These are phyloP conservation scores for Hydnum rufescens DNA, from an alignment of 768 basidiomycete genomes.

Conservation along the genomic window DNA sequence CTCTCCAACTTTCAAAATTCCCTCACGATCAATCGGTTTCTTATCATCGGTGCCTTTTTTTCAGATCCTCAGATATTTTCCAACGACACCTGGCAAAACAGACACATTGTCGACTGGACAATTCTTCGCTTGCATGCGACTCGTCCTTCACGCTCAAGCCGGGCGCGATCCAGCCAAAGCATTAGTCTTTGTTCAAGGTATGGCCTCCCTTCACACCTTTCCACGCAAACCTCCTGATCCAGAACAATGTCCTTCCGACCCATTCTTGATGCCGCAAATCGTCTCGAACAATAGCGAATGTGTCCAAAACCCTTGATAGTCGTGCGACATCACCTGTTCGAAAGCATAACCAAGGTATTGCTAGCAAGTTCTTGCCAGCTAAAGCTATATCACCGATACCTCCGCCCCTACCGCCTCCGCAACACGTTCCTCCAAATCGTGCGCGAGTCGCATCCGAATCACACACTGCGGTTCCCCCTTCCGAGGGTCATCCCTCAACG, in stretches of 20 bases:
- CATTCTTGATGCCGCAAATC: background rate
- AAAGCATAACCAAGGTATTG: background rate
- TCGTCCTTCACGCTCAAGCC: constrained; percentile 9
- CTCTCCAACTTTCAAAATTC: background rate
- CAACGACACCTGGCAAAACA: background rate
- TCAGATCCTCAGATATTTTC: constrained; percentile 10
- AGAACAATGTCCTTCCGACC: background rate
- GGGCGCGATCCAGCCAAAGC: constrained; percentile 8
- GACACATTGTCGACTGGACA: constrained; percentile 7
- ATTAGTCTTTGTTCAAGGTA: constrained; percentile 11
- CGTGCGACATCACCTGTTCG: background rate
- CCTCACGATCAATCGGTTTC: background rate
- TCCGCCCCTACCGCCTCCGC: no score
- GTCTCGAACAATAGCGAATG: background rate
- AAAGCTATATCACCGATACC: background rate
- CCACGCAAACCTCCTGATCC: background rate
- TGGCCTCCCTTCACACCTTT: background rate
- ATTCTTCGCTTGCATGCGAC: constrained; percentile 9
- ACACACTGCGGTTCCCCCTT: no score
- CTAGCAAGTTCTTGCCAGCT: background rate
- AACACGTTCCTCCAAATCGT: no score
- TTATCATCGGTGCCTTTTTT: background rate
- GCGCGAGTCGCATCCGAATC: no score
- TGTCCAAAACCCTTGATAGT: background rate
- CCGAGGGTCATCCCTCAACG: no score